These are phyloP conservation scores for Chionographis japonica DNA, from an alignment of 106 monocot genomes.

Conservation along the genomic window DNA sequence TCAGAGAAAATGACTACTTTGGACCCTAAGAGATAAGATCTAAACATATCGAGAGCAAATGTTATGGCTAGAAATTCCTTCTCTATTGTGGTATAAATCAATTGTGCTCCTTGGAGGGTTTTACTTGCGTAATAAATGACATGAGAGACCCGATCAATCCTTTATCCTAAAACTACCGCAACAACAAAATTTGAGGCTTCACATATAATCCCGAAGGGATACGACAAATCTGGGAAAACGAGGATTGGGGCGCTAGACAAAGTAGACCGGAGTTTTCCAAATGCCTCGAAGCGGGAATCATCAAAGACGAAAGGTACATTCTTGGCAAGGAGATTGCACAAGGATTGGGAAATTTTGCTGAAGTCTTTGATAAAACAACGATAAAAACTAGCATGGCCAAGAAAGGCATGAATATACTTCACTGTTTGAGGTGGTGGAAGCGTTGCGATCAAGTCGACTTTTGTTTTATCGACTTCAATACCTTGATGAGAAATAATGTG, in stretches of 20 bases:
- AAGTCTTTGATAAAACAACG: constrained; percentile 6
- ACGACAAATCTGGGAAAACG: constrained; percentile 13
- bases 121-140: constrained; percentile 3
- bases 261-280: not conserved
- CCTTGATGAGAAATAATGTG: constrained; percentile 9
- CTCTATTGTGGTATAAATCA: constrained; percentile 1
- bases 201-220: constrained; percentile 26
- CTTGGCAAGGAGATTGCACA: constrained; percentile 2
- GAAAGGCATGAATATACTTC: constrained; percentile 1
- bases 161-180: not conserved
- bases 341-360: constrained; percentile 1
- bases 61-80: constrained; percentile 7
- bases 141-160: not conserved
- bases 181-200: constrained; percentile 16
- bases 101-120: too few relatives aligned
- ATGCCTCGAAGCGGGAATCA: not conserved
- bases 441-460: constrained; percentile 11
- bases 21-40: not conserved
- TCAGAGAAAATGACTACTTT: too few relatives aligned
- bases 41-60: constrained; percentile 12
- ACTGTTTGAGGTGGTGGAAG: not conserved
- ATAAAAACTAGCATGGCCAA: constrained; percentile 22
- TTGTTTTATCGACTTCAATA: constrained; percentile 19
- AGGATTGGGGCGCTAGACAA: constrained; percentile 7
- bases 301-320: constrained; percentile 14